phyloP scores from a whole-genome alignment of 345 rosid species.

The Populus nigra region DNA sequence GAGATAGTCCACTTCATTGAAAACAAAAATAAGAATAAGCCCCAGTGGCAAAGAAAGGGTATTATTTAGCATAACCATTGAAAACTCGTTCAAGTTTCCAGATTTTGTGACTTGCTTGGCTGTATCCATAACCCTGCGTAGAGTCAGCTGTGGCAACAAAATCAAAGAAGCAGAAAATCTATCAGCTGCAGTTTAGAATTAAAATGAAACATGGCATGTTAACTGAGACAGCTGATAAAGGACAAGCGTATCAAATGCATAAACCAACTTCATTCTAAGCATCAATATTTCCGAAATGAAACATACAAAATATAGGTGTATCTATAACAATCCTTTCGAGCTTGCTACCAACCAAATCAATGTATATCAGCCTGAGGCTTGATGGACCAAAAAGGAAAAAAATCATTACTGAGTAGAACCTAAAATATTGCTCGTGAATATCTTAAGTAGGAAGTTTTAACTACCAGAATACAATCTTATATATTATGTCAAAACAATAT shows the following conservation, averaged over 20 bases:
- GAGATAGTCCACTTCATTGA: constrained; percentile 87
- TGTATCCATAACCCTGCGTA: constrained; percentile 93
- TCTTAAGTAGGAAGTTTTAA: background rate
- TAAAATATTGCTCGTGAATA: too few species aligned
- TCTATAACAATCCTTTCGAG: background rate
- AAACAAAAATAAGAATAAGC: constrained; percentile 59
- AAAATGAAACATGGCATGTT: background rate
- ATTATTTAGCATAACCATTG: constrained; percentile 97
- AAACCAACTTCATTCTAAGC: background rate
- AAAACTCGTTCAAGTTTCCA: constrained; percentile 90
- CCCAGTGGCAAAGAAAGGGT: constrained; percentile 91
- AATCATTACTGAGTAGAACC: too few species aligned
- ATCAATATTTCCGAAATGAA: background rate
- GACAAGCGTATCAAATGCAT: background rate
- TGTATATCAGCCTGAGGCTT: background rate
- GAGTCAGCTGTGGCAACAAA: constrained; percentile 65
- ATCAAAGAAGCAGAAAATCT: constrained; percentile 12
- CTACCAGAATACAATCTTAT: background rate
- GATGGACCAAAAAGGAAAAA: background rate
- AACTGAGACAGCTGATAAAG: background rate
- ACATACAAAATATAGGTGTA: background rate
- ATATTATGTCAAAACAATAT: background rate
- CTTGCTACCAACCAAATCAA: background rate
- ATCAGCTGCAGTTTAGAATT: constrained; percentile 9
- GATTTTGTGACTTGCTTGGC: constrained; percentile 88